Evolutionary conservation across 352 stramenopile genomes (phyloP), one percentile per base, ranked within the genome.

Genomic region (Globisporangium cederbergense): DNA sequence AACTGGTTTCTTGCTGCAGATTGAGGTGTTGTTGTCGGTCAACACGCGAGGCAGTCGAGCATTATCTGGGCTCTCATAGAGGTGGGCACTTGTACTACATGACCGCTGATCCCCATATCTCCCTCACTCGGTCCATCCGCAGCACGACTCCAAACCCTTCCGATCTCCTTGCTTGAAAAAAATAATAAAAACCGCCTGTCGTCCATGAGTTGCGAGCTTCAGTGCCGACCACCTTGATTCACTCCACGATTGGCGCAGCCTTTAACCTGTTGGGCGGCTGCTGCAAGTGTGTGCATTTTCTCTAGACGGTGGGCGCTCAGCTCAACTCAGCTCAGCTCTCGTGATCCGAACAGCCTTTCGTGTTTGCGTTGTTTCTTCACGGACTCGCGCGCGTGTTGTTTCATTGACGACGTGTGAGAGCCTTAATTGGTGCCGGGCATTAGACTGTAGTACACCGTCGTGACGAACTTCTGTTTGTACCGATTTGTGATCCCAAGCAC

Each of bases 401-500:
- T 49, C 43, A 49, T 22, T 49, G 16, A 10, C 16, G 18, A 10
- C n/a, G 38, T 10, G 7, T 11, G 14, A 18, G 40, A 8, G 11
- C 36, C 43, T 22, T 88, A 95, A 62, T 88, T 91, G 32, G 84
- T 81, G 40, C 87, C 89, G 40, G 88, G 89, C 82, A 97, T 95
- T 63, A 96, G 75, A 62, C 87, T 96, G 86, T 99, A 99, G 86
- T 99, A 99, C 53, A 99, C 97, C 25, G 95, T 98, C 10, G 97
- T 99, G 62, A 98, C 95, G 74, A 98, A 98, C 73, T 99, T 99
- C 59, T 98, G 95, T 80, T 98, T 98, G 76, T 94, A 94, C 50
- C 97, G 88, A 65, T 99, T 97, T 22, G 97, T 99, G 78, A 99
- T 98, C 59, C 97, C 97, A 25, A 99, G 87, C 56, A 99, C 97